Percentiles rank a stretch among this genome's conserved stretches.
Conservation (phyloP, 306 rosid genomes). For the Nissolia schottii region DNA sequence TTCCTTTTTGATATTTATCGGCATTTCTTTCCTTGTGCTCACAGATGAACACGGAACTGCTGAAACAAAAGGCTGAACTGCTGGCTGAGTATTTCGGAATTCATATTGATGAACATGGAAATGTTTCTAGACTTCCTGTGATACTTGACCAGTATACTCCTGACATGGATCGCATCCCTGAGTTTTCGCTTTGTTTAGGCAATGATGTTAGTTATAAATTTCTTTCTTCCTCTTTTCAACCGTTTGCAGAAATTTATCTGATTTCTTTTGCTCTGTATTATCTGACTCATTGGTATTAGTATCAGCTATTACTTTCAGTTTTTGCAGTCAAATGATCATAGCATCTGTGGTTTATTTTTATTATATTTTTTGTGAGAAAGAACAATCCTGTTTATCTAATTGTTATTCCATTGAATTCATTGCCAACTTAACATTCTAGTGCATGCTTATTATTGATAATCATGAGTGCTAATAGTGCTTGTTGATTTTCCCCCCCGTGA, state of each 20-base stretch:
- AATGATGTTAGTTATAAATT: slow-evolving; percentile 70
- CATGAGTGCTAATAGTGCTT: slow-evolving; percentile 3
- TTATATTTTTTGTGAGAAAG: slow-evolving; percentile 5
- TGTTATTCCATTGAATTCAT: slow-evolving; percentile 15
- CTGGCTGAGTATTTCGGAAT: slow-evolving; percentile 70
- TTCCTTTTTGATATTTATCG: slow-evolving; percentile 1
- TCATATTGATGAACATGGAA: slow-evolving; percentile 62
- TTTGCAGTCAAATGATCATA: background rate
- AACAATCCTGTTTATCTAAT: background rate
- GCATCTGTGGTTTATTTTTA: background rate
- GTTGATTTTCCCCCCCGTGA: background rate
- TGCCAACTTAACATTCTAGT: background rate
- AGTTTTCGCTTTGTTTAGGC: slow-evolving; percentile 69
- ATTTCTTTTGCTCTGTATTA: background rate
- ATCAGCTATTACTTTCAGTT: slow-evolving; percentile 17
- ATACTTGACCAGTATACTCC: slow-evolving; percentile 96
- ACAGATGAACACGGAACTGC: slow-evolving; percentile 74
- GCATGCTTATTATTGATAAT: background rate
- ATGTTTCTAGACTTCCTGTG: slow-evolving; percentile 74
- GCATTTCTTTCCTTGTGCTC: slow-evolving; percentile 22
- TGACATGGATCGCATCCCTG: slow-evolving; percentile 91
- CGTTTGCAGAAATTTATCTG: slow-evolving; percentile 5
- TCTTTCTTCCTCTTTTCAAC: slow-evolving; percentile 2
- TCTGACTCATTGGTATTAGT: background rate
- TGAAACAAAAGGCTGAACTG: slow-evolving; percentile 65